Evolutionary conservation across 176 grass and related monocot species (phyloP), one percentile per base, ranked within the genome.

Genomic region (Microstegium vimineum): DNA sequence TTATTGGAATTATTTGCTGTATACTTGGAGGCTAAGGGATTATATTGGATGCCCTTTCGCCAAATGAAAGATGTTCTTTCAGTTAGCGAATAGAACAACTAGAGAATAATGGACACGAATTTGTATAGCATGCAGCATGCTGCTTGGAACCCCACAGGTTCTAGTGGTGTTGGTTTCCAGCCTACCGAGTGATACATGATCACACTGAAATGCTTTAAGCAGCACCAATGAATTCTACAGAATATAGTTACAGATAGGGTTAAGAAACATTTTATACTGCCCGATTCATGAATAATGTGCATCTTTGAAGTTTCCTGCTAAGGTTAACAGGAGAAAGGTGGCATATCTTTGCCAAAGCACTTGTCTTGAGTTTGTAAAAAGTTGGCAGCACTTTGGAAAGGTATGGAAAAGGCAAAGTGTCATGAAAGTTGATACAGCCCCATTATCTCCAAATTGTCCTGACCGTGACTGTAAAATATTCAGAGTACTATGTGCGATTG

Each of bases 291-390:
- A 80, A 30, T 70, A 80, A 30, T 70, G 8, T 38, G 78, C 78
- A 42, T 31, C 75, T 78, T 72, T 65, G 61, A 80, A 64, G 37
- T 71, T 87, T 87, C 69, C 41, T 74, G 74, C 60, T 81, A 82
- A 77, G 76, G 41, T 88, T 82, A 82, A 51, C 67, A 70, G 31
- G 78, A 6, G 10, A 81, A 81, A 84, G 62, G 34, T 49, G 69
- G 18, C 25, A 67, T 83, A 80, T 80, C 80, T 79, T 90, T 83
- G 75, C 75, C 49, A 69, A 87, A 83, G 67, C 80, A 74, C 80
- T 69, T 87, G 80, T 74, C 84, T 87, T 79, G 89, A 83, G 89
- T 82, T 79, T 79, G 79, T 62, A 86, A 75, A 85, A 90, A 78
- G 79, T 36, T 79, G 30, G 49, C 46, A 70, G 80, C 89, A 90